A percentile compares a stretch with the other conserved stretches of the same genome.
These are phyloP conservation scores for Trichophyton benhamiae DNA, from an alignment of 2,329 filamentous ascomycete genomes.

Conservation along the genomic window DNA sequence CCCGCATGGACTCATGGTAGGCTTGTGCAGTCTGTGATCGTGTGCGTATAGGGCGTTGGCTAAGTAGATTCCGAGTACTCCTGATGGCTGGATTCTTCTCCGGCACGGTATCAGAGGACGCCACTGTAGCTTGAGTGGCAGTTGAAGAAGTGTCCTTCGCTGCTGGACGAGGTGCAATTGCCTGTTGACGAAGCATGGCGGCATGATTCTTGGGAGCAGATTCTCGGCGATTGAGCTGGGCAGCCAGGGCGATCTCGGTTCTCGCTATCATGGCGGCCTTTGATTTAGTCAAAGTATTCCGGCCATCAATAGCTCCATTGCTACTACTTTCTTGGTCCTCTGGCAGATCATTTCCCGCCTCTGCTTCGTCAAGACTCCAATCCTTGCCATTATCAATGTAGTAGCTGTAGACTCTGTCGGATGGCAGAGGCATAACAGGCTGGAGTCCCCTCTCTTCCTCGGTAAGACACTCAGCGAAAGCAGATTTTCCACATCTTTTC, in stretches of 20 bases:
- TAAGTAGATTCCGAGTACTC: constrained; percentile 22
- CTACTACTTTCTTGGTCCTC: constrained; percentile 16
- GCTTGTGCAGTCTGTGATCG: constrained; percentile 26
- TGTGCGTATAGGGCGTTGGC: constrained; percentile 29
- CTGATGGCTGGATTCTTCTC: constrained; percentile 5
- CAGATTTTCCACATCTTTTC: constrained; percentile 35
- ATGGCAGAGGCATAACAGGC: constrained; percentile 35
- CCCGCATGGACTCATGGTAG: constrained; percentile 24
- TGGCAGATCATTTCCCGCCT: constrained; percentile 14
- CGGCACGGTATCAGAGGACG: neutral
- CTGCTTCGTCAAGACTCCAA: constrained; percentile 25
- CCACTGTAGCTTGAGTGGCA: constrained; percentile 10
- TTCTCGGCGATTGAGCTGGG: constrained; percentile 30
- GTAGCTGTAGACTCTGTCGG: constrained; percentile 36
- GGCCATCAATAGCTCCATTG: constrained; percentile 19
- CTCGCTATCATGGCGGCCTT: constrained; percentile 22
- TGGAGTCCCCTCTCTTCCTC: constrained; percentile 36
- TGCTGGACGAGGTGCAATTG: constrained; percentile 23
- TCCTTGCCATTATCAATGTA: constrained; percentile 30
- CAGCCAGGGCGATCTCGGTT: constrained; percentile 30
- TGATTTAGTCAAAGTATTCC: constrained; percentile 17
- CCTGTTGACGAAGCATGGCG: constrained; percentile 36
- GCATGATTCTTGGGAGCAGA: constrained; percentile 32
- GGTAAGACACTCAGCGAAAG: constrained; percentile 34
- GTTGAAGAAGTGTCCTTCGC: constrained; percentile 12